Base-by-base conservation (phyloP, 352 stramenopile species). In the Plasmopara viticola region DNA sequence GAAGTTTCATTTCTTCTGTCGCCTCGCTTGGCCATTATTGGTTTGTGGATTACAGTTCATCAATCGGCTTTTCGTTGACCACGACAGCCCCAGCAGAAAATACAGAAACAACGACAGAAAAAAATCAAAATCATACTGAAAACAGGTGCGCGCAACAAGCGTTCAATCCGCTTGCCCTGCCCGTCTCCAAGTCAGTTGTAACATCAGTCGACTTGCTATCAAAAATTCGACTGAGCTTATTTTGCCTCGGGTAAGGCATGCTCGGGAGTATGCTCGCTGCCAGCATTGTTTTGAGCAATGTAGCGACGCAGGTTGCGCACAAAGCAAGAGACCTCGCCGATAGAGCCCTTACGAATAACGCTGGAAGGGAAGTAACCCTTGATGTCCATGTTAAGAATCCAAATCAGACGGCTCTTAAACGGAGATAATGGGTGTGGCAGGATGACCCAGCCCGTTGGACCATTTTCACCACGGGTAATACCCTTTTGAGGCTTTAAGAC, bases 351-450 rank as follows among this genome's bases (percentile, higher is more conserved):
- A 62, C 73, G 76, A 56, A 91, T 85, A 51, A 87, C 56, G 38
- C 76, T 89, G 2, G 66, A 74, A 9, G 80, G 80, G 55, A 91
- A 91, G 64, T 86, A 91, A 12, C 78, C 78, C 68, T 91, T 91
- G 58, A 91, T 91, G 60, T 91, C 80, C 56, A 77, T 85, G 67
- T 91, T 91, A 5, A 91, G 48, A 48, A 91, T 84, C 78, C 80
- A 91, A 43, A 91, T 70, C 29, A 91, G 70, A 45, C 77, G 78
- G 47, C 72, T 77, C 64, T 91, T 87, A 63, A 87, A 87, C 38
- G 78, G 65, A 45, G 77, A 89, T 40, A 73, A 74, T 46, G 84
- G 75, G 48, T 87, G 78, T 4, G 80, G 80, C 48, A 89, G 47
- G 37, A 91, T 87, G 18, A 91, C 56, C 60, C 85, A 89, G 5